Evolutionary conservation across 768 basidiomycete species (phyloP).

Genomic region (Chalciporus chontae): DNA sequence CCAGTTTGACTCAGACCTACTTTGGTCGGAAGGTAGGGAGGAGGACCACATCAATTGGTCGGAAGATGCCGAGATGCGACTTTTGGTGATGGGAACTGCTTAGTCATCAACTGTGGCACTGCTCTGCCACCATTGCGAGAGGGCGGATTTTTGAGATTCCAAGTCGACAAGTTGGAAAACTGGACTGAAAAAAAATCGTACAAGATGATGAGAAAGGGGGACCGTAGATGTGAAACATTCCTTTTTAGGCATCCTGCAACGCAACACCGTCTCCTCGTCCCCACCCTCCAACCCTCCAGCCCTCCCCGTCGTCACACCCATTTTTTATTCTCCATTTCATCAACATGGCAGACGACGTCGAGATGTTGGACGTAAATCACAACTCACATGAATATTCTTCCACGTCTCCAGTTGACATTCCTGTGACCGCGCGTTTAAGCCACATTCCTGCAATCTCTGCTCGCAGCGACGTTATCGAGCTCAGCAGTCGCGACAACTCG

Average conservation of each 20-base stretch:
- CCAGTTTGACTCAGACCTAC: background rate
- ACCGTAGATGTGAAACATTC: slow-evolving; percentile 30
- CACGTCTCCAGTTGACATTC: slow-evolving; percentile 7
- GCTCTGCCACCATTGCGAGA: background rate
- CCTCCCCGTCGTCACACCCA: background rate
- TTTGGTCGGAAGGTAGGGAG: slow-evolving; percentile 1
- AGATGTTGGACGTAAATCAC: slow-evolving; percentile 23
- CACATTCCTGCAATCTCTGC: slow-evolving; percentile 17
- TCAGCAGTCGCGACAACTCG: slow-evolving; percentile 31
- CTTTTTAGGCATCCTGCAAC: slow-evolving; percentile 35
- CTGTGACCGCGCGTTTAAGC: slow-evolving; percentile 11
- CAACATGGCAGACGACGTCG: slow-evolving; percentile 28
- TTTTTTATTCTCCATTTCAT: background rate
- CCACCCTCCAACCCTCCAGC: slow-evolving; percentile 18
- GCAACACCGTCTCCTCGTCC: slow-evolving; percentile 28
- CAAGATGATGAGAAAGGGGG: slow-evolving; percentile 30
- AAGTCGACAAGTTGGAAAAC: slow-evolving; percentile 19
- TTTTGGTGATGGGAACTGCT: slow-evolving; percentile 18
- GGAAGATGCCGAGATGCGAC: background rate
- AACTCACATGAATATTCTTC: background rate
- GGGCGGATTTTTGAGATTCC: slow-evolving; percentile 24
- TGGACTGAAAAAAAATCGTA: slow-evolving; percentile 1
- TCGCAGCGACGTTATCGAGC: slow-evolving; percentile 25
- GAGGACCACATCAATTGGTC: slow-evolving; percentile 1
- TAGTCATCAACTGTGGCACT: slow-evolving; percentile 18